A percentile compares a stretch with the other conserved stretches of the same genome.
Evolutionary conservation across 208 protist species (phyloP).

Genomic region (Kentomonas sorsogonicus): DNA sequence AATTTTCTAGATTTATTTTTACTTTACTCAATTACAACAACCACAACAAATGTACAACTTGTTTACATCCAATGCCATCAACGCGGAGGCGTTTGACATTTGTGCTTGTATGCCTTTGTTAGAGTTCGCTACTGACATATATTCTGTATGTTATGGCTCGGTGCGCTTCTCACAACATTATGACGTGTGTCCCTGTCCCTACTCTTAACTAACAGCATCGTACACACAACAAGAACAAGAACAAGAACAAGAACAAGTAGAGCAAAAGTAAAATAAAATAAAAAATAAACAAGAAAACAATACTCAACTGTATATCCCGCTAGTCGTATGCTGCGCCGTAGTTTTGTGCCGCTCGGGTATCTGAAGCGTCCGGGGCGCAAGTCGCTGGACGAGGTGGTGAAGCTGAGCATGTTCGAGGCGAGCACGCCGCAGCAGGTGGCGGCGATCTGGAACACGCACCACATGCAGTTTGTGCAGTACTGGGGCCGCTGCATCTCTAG

Average conservation of each 20-base stretch:
- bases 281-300: constrained; percentile 3
- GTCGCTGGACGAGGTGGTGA: constrained; percentile 82
- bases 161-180: neutral
- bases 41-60: neutral
- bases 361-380: constrained; percentile 83
- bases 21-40: neutral
- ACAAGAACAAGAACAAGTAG: neutral
- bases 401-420: constrained; percentile 72
- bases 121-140: neutral
- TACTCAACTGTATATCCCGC: neutral
- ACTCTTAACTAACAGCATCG: neutral
- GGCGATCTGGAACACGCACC: constrained; percentile 82
- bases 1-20: constrained; percentile 5
- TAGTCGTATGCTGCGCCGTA: constrained; percentile 36
- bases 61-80: neutral
- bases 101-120: constrained; percentile 3
- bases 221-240: neutral
- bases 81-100: neutral
- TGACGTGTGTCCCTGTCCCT: neutral
- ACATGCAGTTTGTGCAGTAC: constrained; percentile 87
- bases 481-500: constrained; percentile 79
- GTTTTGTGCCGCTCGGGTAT: constrained; percentile 22
- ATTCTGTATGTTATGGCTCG: too few species aligned
- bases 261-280: neutral
- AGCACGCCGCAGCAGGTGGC: constrained; percentile 70